Base-by-base conservation (phyloP, 1,284 basidiomycete species). In the Marasmius fiardii region DNA sequence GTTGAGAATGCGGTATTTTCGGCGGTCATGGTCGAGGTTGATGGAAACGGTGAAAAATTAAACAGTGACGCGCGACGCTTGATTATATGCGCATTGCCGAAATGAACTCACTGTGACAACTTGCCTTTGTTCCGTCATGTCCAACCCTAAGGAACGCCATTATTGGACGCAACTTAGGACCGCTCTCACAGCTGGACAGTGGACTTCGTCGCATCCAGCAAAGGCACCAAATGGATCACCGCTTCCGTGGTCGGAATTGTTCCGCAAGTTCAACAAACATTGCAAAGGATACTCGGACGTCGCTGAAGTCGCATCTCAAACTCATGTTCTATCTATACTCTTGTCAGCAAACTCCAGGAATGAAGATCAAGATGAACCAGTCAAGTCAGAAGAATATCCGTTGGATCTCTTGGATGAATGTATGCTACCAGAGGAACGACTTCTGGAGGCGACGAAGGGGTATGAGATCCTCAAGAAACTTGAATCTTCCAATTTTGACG, bases 241-340 rank as follows among this genome's bases (percentile, higher is more conserved):
- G 7, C 68, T 95, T 28, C 76, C 83, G 11, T 95, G 93, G 93
- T 77, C 81, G 2, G 90, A 93, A 64, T 79, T 94, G 16, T 72
- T 94, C 24, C 79, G 92, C 62, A 95, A 96, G 69, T 94, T 93
- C 77, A 88, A 89, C 64, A 95, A 95, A 65, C 93, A 95, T 65
- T 90, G 87, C 56, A 75, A 67, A 21, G 82, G 83, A 0, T 81
- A 75, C 60, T 62, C 67, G 56, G 83, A 87, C 58, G 71, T 88
- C n/a, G 76, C 83, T 1, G 82, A 88, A 62, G 73, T 90, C 55
- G 87, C 86, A 4, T 80, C 76, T 0, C 82, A 88, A 61, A 89
- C 83, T 0, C 85, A 85, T 33, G 75, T 76, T 1, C 72, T 92
- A n/a, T 80, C 82, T 1, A 63, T 88, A 20, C 73, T 88, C 37